Evolutionary conservation across 2,329 filamentous ascomycete genomes (phyloP), one percentile per base, ranked within the genome.

Genomic region (Aspergillus candidus): DNA sequence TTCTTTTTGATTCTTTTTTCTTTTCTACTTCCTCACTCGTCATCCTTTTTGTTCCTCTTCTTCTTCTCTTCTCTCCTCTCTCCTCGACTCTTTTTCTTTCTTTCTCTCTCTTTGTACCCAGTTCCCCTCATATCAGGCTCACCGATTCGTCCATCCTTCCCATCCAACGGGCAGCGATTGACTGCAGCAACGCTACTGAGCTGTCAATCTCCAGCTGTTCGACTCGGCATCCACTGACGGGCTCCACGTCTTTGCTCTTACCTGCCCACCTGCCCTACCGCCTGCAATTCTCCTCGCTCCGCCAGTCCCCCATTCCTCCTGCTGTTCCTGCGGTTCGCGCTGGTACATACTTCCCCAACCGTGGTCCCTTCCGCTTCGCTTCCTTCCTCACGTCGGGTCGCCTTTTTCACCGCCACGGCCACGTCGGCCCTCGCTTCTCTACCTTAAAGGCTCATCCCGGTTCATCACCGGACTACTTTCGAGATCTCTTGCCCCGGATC

Each of bases 131-230:
- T 45, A 27, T 32, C 38, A 35, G 45, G 40, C 36, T 43, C 35
- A 29, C 33, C 52, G 50, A 48, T 53, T 48, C 45, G 50, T 48
- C 44, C 45, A 60, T 47, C 54, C 55, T 35, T 54, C 50, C 54
- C 55, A 34, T 54, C 50, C 61, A 65, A 66, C 54, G 63, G 60
- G 53, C 22, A 40, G 38, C 43, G 47, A 47, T 41, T 38, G 44
- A 46, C 43, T 46, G 44, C 49, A 41, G 39, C 46, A 41, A 41
- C 18, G 18, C 18, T 18, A 50, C 42, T 52, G 50, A 49, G 51
- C 51, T 55, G 51, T 53, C 50, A 42, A 32, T 38, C 44, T 32
- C 48, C 46, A 49, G 43, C 44, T 44, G 51, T 51, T 49, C 41
- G 45, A 18, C 35, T 32, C 40, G 33, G 43, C 44, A 44, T 47